A percentile compares a stretch with the other conserved stretches of the same genome.
Evolutionary conservation across 768 basidiomycete species (phyloP).

Genomic region (Phylloporus sp.): DNA sequence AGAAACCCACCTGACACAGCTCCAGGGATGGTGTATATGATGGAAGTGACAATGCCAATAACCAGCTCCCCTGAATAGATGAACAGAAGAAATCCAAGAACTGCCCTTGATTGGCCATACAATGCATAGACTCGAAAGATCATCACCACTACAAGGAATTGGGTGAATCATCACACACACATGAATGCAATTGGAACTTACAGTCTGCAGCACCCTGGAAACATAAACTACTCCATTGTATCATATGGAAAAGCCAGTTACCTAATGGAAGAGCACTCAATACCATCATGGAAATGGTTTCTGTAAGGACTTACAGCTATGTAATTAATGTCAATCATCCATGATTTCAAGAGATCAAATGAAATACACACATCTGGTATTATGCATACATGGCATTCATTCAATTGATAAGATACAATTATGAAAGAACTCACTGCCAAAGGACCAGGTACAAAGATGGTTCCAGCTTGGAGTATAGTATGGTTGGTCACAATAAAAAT

Average conservation of each 20-base stretch:
- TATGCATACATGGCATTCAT: not conserved
- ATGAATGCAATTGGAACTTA: no score
- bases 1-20: not conserved
- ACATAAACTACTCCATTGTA: no score
- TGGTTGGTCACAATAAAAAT: not conserved
- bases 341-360: not conserved
- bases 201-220: not conserved
- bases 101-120: not conserved
- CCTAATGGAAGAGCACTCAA: no score
- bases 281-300: not conserved
- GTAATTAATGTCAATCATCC: not conserved
- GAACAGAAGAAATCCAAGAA: not conserved
- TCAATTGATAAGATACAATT: not conserved
- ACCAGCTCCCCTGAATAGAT: not conserved
- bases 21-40: not conserved
- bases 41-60: not conserved
- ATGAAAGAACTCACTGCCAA: not conserved
- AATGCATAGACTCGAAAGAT: conserved; percentile 9
- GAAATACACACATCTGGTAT: conserved; percentile 2
- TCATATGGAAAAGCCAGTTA: no score
- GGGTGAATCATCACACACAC: no score
- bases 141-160: conserved; percentile 11
- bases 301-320: not conserved
- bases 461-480: not conserved
- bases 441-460: conserved; percentile 3